Evolutionary conservation across 805 yeast species (phyloP).

Genomic region (Candida mattraensis): DNA sequence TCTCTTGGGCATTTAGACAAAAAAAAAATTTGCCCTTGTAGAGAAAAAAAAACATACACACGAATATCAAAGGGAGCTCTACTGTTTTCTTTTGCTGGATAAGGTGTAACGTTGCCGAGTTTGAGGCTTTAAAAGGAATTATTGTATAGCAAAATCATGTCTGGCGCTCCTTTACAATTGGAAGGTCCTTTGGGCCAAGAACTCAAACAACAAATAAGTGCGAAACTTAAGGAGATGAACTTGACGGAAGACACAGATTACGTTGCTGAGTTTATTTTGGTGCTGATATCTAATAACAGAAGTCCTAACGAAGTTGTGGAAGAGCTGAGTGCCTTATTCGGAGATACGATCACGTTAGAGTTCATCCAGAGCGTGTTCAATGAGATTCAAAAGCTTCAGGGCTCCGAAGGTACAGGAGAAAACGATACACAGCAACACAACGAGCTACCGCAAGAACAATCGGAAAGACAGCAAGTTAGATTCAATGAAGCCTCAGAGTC

Average conservation of each 20-base stretch:
- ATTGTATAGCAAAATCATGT: constrained; percentile 14
- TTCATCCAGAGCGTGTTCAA: constrained; percentile 58
- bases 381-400: constrained; percentile 48
- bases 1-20: constrained; percentile 1
- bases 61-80: neutral
- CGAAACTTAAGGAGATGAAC: constrained; percentile 40
- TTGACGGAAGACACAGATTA: constrained; percentile 54
- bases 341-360: constrained; percentile 54
- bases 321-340: constrained; percentile 63
- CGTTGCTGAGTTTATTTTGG: constrained; percentile 73
- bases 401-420: constrained; percentile 11
- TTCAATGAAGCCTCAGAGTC: constrained; percentile 26
- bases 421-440: constrained; percentile 20
- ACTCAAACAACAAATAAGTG: constrained; percentile 43
- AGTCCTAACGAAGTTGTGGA: constrained; percentile 56
- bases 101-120: neutral
- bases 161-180: constrained; percentile 26
- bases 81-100: too few species aligned
- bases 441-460: constrained; percentile 20
- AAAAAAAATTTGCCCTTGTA: constrained; percentile 19
- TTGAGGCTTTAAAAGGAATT: neutral
- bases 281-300: constrained; percentile 68
- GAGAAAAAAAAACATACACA: constrained; percentile 4
- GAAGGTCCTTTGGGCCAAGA: constrained; percentile 40
- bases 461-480: constrained; percentile 30